phyloP scores from a whole-genome alignment of 352 stramenopile species.

The Phytopythium litorale region DNA sequence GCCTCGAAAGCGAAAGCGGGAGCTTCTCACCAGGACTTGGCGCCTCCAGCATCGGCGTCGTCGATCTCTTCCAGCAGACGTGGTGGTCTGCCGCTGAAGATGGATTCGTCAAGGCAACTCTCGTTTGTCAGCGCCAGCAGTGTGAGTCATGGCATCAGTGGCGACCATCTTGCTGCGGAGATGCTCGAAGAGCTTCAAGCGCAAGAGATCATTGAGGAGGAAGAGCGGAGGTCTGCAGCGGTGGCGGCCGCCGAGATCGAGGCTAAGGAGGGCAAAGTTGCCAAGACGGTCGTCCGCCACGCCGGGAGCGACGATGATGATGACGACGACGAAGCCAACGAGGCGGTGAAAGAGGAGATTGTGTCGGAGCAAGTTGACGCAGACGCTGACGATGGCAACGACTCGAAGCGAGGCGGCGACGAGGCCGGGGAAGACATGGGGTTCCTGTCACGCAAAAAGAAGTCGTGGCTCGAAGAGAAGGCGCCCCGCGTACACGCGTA shows the following conservation, averaged over 20 bases:
- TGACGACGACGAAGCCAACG: neutral
- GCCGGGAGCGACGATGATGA: conserved; percentile 1
- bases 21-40: neutral
- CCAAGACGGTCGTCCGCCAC: conserved; percentile 5
- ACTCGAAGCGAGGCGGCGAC: conserved; percentile 23
- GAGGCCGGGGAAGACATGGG: conserved; percentile 34
- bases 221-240: conserved; percentile 12
- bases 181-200: conserved; percentile 45
- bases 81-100: neutral
- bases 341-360: conserved; percentile 13
- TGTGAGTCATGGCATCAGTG: neutral
- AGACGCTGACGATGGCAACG: conserved; percentile 38
- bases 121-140: conserved; percentile 2
- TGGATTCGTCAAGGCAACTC: neutral
- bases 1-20: neutral
- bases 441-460: conserved; percentile 39
- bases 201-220: conserved; percentile 37
- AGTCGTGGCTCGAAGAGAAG: conserved; percentile 53
- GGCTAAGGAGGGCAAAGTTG: neutral
- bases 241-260: conserved; percentile 10
- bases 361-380: conserved; percentile 68
- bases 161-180: conserved; percentile 40
- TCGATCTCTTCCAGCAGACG: conserved; percentile 4
- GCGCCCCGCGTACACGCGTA: conserved; percentile 45
- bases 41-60: neutral